Percentiles rank a stretch among this genome's conserved stretches.
Evolutionary conservation across 192 early-diverging fungal genomes (phyloP).

Genomic region (Diversispora eburnea): DNA sequence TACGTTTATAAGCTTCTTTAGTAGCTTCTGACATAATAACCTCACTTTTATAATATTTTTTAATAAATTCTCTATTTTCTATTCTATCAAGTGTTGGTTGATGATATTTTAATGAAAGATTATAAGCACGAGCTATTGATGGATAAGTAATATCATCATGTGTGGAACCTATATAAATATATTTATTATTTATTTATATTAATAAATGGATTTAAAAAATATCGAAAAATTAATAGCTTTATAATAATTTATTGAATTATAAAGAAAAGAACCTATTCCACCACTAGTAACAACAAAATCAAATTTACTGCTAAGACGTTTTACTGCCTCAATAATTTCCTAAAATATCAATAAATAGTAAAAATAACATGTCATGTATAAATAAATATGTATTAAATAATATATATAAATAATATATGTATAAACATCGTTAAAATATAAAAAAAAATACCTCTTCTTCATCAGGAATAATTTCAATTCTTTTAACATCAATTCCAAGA

Average conservation of each 20-base stretch:
- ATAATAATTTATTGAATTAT: neutral
- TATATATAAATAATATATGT: too few relatives aligned
- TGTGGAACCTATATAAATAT: conserved; percentile 50
- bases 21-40: neutral
- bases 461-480: conserved; percentile 55
- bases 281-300: conserved; percentile 70
- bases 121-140: conserved; percentile 58
- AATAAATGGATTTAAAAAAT: neutral
- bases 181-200: neutral
- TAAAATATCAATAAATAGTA: neutral
- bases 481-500: conserved; percentile 54
- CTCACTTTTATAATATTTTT: neutral
- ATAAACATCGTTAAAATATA: neutral
- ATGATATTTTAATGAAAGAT: conserved; percentile 49
- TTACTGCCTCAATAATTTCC: conserved; percentile 46
- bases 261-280: conserved; percentile 54
- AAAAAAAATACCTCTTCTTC: conserved; percentile 42
- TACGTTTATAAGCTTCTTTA: conserved; percentile 49
- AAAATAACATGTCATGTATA: too few relatives aligned
- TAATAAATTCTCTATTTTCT: conserved; percentile 31
- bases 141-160: conserved; percentile 68
- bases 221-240: neutral
- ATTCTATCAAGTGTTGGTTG: conserved; percentile 54
- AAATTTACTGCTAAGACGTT: conserved; percentile 43
- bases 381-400: too few relatives aligned